Evolutionary conservation across 176 grass and related monocot species (phyloP), one percentile per base, ranked within the genome.

Genomic region (Aegilops longissima): DNA sequence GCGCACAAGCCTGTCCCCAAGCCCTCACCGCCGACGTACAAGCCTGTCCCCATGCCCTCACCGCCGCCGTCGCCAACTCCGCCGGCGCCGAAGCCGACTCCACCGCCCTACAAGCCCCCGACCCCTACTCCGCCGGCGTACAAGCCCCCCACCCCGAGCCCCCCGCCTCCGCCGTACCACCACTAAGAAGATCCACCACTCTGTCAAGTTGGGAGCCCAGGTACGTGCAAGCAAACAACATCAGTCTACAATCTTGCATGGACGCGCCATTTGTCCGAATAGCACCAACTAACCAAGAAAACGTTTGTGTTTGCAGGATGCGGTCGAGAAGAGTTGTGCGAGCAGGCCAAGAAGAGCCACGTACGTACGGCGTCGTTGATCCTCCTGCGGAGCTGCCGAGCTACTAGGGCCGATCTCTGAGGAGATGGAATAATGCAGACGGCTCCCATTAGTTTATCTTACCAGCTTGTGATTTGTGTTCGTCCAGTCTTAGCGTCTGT

Each of bases 151-250:
- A 10, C 63, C 2, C 74, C 84, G 1, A 86, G 35, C 34, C 84
- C 84, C 1, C 93, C 93, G 66, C 87, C 90, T 62, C 93, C 90
- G 56, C 90, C 90, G 36, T 77, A 94, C 86, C 83, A 92, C 51
- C 36, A 83, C 52, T 85, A 25, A 81, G 30, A 31, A 81, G 30
- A 33, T 13, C 56, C 9, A 36, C 10, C 10, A 6, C 65, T 9
- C 27, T 14, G 17, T 31, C 38, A 52, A 9, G 24, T 11, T 76
- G n/a, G 17, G 31, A 76, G 62, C 82, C 70, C 12, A 82, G 76
- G 90, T 91, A 85, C 51, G 63, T 17, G 17, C 17, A 13, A 7
- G 17, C 16, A 14, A 7, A 1, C 30, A 36, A 7, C 23, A 49
- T 4, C 47, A 58, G 0, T 2, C 24, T 20, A 29, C 45, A 68